phyloP scores from a whole-genome alignment of 441 rosid genomes.

The Aquilaria agallochum region DNA sequence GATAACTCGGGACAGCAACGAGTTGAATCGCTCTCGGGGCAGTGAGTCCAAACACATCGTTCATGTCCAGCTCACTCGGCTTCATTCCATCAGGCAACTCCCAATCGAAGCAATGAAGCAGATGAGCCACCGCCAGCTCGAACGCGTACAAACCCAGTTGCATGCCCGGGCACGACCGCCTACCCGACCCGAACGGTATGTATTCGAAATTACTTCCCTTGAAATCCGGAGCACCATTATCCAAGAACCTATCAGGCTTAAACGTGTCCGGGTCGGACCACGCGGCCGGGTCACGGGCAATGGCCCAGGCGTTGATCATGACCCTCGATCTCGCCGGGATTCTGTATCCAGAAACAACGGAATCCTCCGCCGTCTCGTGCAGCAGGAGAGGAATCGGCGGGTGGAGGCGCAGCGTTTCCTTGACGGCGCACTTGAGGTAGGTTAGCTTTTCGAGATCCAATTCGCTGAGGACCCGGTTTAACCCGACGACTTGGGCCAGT shows the following conservation, averaged over 20 bases:
- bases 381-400: constrained; percentile 74
- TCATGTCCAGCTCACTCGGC: constrained; percentile 56
- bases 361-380: constrained; percentile 51
- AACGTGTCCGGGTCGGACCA: constrained; percentile 61
- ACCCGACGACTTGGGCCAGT: constrained; percentile 37
- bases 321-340: constrained; percentile 51
- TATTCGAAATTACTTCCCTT: constrained; percentile 57
- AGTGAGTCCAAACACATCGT: constrained; percentile 68
- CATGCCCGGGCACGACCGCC: constrained; percentile 86
- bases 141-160: constrained; percentile 68
- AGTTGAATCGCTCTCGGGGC: constrained; percentile 65
- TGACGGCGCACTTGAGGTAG: constrained; percentile 40
- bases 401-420: constrained; percentile 59
- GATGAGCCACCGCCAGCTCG: constrained; percentile 50
- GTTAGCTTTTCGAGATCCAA: constrained; percentile 46
- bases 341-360: constrained; percentile 41
- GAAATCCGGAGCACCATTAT: constrained; percentile 44
- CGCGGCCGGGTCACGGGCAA: constrained; percentile 49
- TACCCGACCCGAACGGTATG: constrained; percentile 75
- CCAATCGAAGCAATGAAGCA: constrained; percentile 72
- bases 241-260: constrained; percentile 50
- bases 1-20: constrained; percentile 48
- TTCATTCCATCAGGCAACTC: constrained; percentile 53
- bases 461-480: constrained; percentile 36
- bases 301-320: constrained; percentile 71